Conservation (phyloP, 2,329 filamentous ascomycete species). For the Talaromyces sp. region DNA sequence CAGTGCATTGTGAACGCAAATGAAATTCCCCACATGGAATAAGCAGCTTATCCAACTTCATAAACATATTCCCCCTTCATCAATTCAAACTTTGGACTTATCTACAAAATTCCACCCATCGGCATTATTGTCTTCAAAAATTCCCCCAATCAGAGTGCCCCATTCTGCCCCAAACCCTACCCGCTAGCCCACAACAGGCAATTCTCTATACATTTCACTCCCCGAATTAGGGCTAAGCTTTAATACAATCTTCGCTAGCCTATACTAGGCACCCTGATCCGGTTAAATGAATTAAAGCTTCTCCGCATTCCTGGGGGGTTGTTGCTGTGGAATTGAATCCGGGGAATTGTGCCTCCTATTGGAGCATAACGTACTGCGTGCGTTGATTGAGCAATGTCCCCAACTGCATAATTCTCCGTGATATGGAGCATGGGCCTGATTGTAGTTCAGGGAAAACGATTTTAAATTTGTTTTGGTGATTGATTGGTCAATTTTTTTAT, state of each 20-base stretch:
- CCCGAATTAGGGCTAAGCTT: background rate
- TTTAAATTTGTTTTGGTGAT: background rate
- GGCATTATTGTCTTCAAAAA: conserved; percentile 7
- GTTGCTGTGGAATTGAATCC: background rate
- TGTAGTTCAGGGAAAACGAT: background rate
- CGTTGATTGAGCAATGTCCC: background rate
- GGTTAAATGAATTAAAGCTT: background rate
- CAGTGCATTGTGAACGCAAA: background rate
- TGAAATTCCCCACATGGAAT: background rate
- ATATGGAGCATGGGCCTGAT: background rate
- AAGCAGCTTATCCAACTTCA: background rate
- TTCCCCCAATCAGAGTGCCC: conserved; percentile 10
- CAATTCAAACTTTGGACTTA: background rate
- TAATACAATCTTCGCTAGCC: background rate
- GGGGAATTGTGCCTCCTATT: background rate
- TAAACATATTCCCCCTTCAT: background rate
- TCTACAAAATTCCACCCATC: conserved; percentile 12
- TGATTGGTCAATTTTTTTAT: background rate
- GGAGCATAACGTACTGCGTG: background rate
- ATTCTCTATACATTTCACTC: background rate
- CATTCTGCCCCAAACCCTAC: background rate
- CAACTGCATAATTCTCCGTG: background rate
- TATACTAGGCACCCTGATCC: background rate
- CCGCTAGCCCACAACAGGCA: conserved; percentile 5
- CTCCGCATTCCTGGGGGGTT: conserved; percentile 7